Conservation (phyloP, 202 grass and related monocot species). For the Zoysia matrella region DNA sequence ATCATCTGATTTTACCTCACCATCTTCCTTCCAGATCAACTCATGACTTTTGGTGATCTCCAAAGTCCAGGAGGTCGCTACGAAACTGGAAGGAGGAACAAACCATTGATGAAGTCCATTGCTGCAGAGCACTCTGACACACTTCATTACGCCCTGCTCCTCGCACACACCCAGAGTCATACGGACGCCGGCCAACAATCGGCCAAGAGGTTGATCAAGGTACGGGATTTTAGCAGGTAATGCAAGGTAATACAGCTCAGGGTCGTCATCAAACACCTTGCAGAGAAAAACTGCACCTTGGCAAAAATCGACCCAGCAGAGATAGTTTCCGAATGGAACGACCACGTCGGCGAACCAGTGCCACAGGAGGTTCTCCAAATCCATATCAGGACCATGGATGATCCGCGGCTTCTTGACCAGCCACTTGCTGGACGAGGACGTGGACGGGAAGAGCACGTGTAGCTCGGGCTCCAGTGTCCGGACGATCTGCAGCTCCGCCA, state of each 20-base stretch:
- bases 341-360: not conserved
- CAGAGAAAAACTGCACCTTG: not conserved
- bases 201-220: not conserved
- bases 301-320: no score
- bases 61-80: not conserved
- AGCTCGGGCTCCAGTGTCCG: not conserved
- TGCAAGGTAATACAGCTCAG: not conserved
- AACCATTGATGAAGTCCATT: not conserved
- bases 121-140: not conserved
- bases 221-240: not conserved
- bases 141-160: not conserved
- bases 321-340: no score
- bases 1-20: not conserved
- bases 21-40: not conserved
- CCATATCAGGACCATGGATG: not conserved
- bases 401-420: not conserved
- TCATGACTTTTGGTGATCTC: not conserved
- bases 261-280: not conserved
- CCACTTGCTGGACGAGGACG: not conserved
- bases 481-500: not conserved
- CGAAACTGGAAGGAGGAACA: not conserved
- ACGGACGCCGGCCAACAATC: not conserved
- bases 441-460: not conserved
- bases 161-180: not conserved
- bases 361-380: not conserved